Conservation (phyloP, 2,329 filamentous ascomycete species). For the Chaetomiaceae sp. region DNA sequence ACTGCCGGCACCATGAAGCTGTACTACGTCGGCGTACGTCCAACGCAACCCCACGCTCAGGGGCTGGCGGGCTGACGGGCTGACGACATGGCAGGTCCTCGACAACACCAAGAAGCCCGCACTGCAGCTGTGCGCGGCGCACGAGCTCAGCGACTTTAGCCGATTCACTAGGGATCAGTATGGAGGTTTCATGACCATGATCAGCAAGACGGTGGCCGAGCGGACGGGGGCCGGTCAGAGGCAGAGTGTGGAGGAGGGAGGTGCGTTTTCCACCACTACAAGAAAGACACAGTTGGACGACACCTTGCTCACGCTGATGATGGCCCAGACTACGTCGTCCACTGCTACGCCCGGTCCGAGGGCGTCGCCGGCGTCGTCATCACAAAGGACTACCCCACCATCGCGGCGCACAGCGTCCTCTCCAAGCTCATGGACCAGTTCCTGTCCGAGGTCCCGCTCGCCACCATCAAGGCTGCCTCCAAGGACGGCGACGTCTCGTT, state of each 20-base stretch:
- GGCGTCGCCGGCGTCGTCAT: conserved; percentile 75
- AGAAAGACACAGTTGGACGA: too few species aligned
- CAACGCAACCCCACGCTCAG: neutral
- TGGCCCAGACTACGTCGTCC: conserved; percentile 61
- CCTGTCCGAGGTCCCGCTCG: conserved; percentile 58
- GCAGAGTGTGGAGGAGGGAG: conserved; percentile 81
- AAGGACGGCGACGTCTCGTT: conserved; percentile 54
- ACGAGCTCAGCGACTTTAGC: conserved; percentile 29
- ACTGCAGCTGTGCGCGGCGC: conserved; percentile 24
- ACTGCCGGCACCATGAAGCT: conserved; percentile 67
- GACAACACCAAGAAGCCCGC: conserved; percentile 26
- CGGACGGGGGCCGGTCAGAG: conserved; percentile 72
- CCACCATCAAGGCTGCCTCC: conserved; percentile 21
- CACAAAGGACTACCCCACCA: conserved; percentile 68
- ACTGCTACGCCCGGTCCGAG: conserved; percentile 71
- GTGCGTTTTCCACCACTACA: conserved; percentile 39
- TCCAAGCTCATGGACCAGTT: conserved; percentile 88
- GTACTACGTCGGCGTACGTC: conserved; percentile 77
- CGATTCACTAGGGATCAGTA: conserved; percentile 39
- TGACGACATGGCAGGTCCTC: conserved; percentile 19
- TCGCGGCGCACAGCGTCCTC: conserved; percentile 82
- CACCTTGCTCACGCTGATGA: neutral
- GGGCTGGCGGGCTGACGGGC: conserved; percentile 7
- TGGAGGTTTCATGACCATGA: conserved; percentile 73
- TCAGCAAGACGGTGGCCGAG: conserved; percentile 83